These are phyloP conservation scores for Dianthus caryophyllus DNA, from an alignment of 148 eudicot species.

Conservation along the genomic window DNA sequence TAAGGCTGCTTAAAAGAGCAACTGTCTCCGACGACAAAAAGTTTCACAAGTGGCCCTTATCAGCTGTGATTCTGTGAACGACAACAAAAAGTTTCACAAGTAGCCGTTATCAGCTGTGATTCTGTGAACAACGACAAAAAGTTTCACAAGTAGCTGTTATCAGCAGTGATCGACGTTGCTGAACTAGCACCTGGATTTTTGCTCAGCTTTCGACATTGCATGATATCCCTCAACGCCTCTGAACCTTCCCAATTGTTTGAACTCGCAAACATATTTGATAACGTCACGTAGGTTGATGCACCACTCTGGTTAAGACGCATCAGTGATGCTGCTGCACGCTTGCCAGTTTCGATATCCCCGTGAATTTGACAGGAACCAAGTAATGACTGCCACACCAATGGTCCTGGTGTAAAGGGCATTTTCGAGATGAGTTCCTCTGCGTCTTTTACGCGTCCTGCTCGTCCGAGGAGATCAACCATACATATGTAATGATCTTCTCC, in stretches of 20 bases:
- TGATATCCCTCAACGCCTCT: conserved; percentile 36
- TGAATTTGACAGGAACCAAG: conserved; percentile 61
- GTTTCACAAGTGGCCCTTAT: too few relatives aligned
- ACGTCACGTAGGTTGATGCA: conserved; percentile 51
- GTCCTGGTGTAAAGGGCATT: conserved; percentile 50
- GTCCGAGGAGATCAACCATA: conserved; percentile 69
- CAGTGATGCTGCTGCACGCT: conserved; percentile 44
- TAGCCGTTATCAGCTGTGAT: too few relatives aligned
- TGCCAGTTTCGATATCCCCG: conserved; percentile 60
- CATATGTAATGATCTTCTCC: conserved; percentile 70
- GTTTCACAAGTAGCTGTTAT: neutral
- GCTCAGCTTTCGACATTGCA: conserved; percentile 43
- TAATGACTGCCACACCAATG: conserved; percentile 54
- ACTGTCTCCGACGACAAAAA: too few relatives aligned
- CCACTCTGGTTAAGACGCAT: conserved; percentile 36
- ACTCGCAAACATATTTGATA: conserved; percentile 58
- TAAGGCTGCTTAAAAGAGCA: too few relatives aligned
- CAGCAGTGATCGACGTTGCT: conserved; percentile 1
- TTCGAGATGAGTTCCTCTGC: conserved; percentile 55
- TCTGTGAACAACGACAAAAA: too few relatives aligned
- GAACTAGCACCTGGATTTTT: conserved; percentile 58
- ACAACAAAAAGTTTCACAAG: too few relatives aligned
- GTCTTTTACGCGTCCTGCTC: conserved; percentile 50
- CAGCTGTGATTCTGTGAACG: too few relatives aligned
- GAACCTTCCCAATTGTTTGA: conserved; percentile 45